Percentiles rank a stretch among this genome's conserved stretches.
phyloP scores from a whole-genome alignment of 768 basidiomycete genomes.

The Calocybe indica region DNA sequence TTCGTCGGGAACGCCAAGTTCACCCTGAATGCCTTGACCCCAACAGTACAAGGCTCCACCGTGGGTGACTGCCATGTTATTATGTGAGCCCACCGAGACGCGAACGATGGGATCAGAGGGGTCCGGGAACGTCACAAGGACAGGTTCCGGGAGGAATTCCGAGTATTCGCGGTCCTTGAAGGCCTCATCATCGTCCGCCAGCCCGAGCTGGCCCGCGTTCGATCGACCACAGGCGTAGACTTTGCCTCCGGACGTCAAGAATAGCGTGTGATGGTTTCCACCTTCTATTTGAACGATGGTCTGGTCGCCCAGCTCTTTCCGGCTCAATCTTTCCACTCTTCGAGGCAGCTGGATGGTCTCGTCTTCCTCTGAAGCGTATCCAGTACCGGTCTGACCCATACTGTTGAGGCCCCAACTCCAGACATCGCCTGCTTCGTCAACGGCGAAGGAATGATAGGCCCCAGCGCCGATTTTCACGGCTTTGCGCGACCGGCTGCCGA shows the following conservation, averaged over 20 bases:
- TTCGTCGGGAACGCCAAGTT: slow-evolving; percentile 59
- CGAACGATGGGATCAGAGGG: slow-evolving; percentile 56
- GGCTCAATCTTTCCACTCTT: slow-evolving; percentile 59
- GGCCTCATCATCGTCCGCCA: slow-evolving; percentile 63
- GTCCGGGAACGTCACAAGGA: slow-evolving; percentile 60
- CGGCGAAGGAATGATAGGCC: slow-evolving; percentile 83
- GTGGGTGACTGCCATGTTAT: slow-evolving; percentile 63
- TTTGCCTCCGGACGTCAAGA: slow-evolving; percentile 76
- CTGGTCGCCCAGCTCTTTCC: slow-evolving; percentile 52
- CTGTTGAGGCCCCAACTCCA: slow-evolving; percentile 97
- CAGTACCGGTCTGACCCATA: slow-evolving; percentile 78
- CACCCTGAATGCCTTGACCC: slow-evolving; percentile 76
- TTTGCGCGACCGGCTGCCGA: slow-evolving; percentile 60
- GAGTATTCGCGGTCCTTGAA: slow-evolving; percentile 46
- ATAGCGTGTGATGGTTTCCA: slow-evolving; percentile 87
- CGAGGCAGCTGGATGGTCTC: slow-evolving; percentile 56
- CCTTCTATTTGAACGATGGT: slow-evolving; percentile 68
- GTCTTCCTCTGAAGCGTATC: slow-evolving; percentile 37
- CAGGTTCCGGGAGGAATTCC: slow-evolving; percentile 63
- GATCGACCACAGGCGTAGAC: slow-evolving; percentile 86
- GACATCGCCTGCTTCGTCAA: slow-evolving; percentile 75
- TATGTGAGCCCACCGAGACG: slow-evolving; percentile 65
- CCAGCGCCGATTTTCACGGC: slow-evolving; percentile 73
- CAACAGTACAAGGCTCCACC: slow-evolving; percentile 69
- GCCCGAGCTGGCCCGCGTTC: slow-evolving; percentile 80